These are phyloP conservation scores for Scheffersomyces insectosa DNA, from an alignment of 1,139 yeast genomes.

Conservation along the genomic window DNA sequence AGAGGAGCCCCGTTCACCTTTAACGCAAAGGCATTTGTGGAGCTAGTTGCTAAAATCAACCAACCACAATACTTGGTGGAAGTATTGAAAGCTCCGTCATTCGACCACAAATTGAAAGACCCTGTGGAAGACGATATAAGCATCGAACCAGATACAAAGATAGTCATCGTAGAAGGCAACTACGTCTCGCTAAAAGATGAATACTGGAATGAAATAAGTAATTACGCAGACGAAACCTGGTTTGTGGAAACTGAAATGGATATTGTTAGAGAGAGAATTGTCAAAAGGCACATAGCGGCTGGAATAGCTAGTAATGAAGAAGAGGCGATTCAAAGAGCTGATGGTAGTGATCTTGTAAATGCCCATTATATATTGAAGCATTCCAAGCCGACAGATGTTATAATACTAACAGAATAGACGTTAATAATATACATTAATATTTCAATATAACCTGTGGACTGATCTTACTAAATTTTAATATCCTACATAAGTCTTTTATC, in stretches of 20 bases:
- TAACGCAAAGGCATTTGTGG: constrained; percentile 50
- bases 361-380: constrained; percentile 55
- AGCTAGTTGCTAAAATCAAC: constrained; percentile 22
- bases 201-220: constrained; percentile 49
- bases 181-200: constrained; percentile 53
- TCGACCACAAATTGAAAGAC: constrained; percentile 71
- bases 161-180: constrained; percentile 67
- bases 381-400: constrained; percentile 22
- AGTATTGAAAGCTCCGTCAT: constrained; percentile 59
- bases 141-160: constrained; percentile 42
- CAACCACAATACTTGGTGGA: constrained; percentile 14
- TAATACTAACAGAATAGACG: constrained; percentile 3
- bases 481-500: too few relatives aligned
- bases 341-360: constrained; percentile 68
- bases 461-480: too few relatives aligned
- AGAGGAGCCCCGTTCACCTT: constrained; percentile 90
- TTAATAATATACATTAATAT: too few relatives aligned
- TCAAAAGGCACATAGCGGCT: constrained; percentile 66
- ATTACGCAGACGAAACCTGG: constrained; percentile 45
- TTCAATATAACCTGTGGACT: too few relatives aligned
- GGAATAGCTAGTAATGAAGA: constrained; percentile 61
- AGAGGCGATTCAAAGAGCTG: constrained; percentile 65
- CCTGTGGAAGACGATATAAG: constrained; percentile 55
- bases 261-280: constrained; percentile 57
- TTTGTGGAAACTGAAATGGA: constrained; percentile 44